Evolutionary conservation across 1,284 basidiomycete genomes (phyloP), one percentile per base, ranked within the genome.

Genomic region (Cutaneotrichosporon sp.): DNA sequence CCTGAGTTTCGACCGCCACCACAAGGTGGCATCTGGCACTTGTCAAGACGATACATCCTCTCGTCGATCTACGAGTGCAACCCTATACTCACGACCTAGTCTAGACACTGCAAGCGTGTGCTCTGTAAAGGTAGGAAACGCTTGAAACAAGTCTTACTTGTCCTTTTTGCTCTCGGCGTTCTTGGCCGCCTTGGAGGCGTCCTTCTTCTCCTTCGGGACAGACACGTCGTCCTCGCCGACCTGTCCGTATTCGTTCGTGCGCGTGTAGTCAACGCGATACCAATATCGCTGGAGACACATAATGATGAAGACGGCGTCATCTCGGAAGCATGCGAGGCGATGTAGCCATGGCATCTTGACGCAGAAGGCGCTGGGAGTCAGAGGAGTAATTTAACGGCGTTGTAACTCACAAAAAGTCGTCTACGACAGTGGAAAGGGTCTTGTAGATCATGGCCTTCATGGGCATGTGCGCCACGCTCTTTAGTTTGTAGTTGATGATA

Each of bases 391-490:
- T 15, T 10, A 9, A 33, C 22, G 37, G 5, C 38, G 14, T 15
- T 10, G 8, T 15, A 14, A 26, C 61, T 63, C 87, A 88, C 75
- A 92, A 93, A 62, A 94, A 81, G 76, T 96, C 92, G 75, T 97
- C 92, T 30, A 96, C 88, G 50, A 79, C 74, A 7, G 76, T 76
- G 2, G 68, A 71, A 20, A 76, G 77, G 3, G 88, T 86, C 78
- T 96, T 96, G 80, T 90, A 97, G 59, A 93, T 84, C 87, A 97
- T 92, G 4, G 93, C 89, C 76, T 93, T 96, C 84, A 93, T 90
- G 10, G 73, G 71, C 60, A 73, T 69, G 48, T 73, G 69, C 18
- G 68, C 67, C 10, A 73, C 71, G 46, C 76, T 85, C 86, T 93
- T 93, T 58, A 94, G 81, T 74, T 96, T 94, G 79, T 94, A 96